A percentile compares a stretch with the other conserved stretches of the same genome.
These are phyloP conservation scores for Funneliformis geosporum DNA, from an alignment of 192 early-diverging fungal species.

Conservation along the genomic window DNA sequence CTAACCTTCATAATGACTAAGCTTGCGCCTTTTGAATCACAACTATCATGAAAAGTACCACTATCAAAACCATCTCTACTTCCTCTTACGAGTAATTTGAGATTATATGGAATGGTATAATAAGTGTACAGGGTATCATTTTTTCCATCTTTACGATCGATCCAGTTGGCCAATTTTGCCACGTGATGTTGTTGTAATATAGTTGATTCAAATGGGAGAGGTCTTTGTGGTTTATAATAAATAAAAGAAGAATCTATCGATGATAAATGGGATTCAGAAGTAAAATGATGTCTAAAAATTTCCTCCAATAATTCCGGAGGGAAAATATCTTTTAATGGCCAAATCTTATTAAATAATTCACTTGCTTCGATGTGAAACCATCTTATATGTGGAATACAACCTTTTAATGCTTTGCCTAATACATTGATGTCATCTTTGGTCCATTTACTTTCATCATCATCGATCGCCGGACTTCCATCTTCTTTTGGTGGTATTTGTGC, in stretches of 20 bases:
- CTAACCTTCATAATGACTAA: neutral
- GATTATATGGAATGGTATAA: neutral
- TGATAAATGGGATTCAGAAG: neutral
- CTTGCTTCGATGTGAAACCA: neutral
- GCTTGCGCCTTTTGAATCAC: neutral
- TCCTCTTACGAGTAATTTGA: neutral
- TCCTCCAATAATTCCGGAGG: neutral
- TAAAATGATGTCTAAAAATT: conserved; percentile 3
- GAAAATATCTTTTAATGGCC: conserved; percentile 1
- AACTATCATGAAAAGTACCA: conserved; percentile 1
- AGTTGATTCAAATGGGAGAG: neutral
- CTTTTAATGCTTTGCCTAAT: neutral
- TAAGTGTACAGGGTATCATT: neutral
- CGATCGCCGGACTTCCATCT: neutral
- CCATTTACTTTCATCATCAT: neutral
- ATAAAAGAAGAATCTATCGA: neutral
- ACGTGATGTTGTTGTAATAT: neutral
- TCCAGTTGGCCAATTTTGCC: neutral
- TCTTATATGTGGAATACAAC: neutral
- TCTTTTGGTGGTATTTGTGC: neutral
- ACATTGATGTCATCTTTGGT: neutral
- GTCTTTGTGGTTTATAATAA: neutral
- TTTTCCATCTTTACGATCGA: neutral
- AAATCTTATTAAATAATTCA: neutral
- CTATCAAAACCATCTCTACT: conserved; percentile 4